phyloP scores from a whole-genome alignment of 2,329 filamentous ascomycete species.

The Lachnellula arida region DNA sequence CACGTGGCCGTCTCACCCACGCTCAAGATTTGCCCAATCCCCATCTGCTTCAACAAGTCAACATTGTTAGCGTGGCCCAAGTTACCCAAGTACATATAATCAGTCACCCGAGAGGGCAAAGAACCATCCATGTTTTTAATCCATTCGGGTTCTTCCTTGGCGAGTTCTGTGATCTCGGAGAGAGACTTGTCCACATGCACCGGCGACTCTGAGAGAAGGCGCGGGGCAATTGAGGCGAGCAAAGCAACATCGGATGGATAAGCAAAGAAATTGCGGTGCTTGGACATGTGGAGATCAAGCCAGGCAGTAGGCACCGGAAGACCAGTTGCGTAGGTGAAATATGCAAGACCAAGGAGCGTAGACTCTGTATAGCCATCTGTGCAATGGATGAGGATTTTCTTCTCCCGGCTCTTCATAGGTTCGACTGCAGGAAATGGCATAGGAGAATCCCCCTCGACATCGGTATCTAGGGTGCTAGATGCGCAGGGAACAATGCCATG shows the following conservation, averaged over 20 bases:
- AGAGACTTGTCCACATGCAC: constrained; percentile 43
- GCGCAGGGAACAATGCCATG: constrained; percentile 51
- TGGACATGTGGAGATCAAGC: constrained; percentile 76
- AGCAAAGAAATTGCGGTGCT: constrained; percentile 89
- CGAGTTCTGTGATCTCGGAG: constrained; percentile 48
- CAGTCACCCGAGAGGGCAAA: constrained; percentile 79
- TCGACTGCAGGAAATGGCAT: constrained; percentile 37
- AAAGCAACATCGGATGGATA: constrained; percentile 87
- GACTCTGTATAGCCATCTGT: constrained; percentile 95
- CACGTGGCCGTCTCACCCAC: constrained; percentile 87
- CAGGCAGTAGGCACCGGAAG: constrained; percentile 78
- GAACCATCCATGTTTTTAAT: constrained; percentile 81
- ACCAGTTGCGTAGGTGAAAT: constrained; percentile 88
- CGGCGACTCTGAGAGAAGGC: constrained; percentile 70
- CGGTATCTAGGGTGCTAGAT: constrained; percentile 16
- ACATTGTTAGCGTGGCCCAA: constrained; percentile 92
- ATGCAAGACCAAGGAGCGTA: constrained; percentile 81
- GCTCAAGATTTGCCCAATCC: constrained; percentile 83
- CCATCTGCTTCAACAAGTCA: constrained; percentile 70
- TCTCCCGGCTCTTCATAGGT: constrained; percentile 28
- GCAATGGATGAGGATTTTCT: constrained; percentile 85
- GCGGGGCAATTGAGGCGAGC: constrained; percentile 69
- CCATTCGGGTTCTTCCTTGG: constrained; percentile 68
- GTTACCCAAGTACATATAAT: constrained; percentile 96
- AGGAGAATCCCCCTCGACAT: constrained; percentile 51